Base-by-base conservation (phyloP, 371 early-diverging fungal species). In the Mucor velutinosus region DNA sequence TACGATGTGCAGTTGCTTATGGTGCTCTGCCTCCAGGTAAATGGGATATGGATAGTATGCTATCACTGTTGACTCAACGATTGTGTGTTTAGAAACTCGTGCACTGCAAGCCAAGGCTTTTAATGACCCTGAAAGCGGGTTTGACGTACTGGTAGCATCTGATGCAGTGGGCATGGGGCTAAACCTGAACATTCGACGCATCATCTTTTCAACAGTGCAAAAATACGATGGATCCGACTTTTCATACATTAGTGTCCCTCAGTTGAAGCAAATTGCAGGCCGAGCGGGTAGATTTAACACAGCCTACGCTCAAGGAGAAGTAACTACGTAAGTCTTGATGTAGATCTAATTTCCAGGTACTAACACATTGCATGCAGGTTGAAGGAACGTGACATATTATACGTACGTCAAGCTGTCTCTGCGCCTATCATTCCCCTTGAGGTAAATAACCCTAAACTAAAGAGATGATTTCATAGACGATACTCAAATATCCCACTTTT, bases 111-210 rank as follows among this genome's bases (percentile, higher is more conserved):
- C 98, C 6, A 81, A 84, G 60, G 77, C 92, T 30, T 98, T 98
- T 69, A 98, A 98, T 73, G 93, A 94, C 60, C 91, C 92, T 1
- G 69, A 85, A n/a, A 87, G 87, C 58, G 90, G 83, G 11, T 90
- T 91, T 64, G 90, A 95, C 67, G 92, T 98, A 1, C 74, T 98
- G 19, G 94, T 98, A 14, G 96, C 98, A 7, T 94, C 94, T 53
- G 99, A 98, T 81, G 99, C 99, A 0, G 88, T 98, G 47, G 99
- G 99, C 30, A 97, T 98, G 98, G 99, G 99, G 0, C 81, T 97
- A 5, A 97, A 98, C 73, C 67, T 98, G 92, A 93, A 94, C 55
- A 97, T 97, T 69, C 87, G 90, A 21, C 92, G 97, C 15, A 82
- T 97, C 19, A 83, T 98, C 15, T 96, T 97, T 69, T 87, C 89